These are phyloP conservation scores for Fusarium aywerte DNA, from an alignment of 2,329 filamentous ascomycete species.

Conservation along the genomic window DNA sequence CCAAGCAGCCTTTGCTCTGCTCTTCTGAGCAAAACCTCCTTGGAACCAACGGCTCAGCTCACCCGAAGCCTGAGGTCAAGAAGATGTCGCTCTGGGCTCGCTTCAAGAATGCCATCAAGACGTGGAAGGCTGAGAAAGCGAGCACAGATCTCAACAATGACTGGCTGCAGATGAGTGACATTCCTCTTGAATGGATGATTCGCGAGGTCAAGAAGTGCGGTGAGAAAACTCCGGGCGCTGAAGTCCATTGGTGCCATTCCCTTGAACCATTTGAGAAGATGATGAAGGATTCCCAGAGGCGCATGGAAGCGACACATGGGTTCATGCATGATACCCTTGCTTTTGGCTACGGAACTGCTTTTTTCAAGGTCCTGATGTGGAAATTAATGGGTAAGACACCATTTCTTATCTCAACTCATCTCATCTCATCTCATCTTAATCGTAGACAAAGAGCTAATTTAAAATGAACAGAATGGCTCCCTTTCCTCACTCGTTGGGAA, in stretches of 20 bases:
- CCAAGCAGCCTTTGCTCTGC: not conserved
- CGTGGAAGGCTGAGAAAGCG: conserved; percentile 48
- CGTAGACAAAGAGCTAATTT: not conserved
- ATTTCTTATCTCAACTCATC: not conserved
- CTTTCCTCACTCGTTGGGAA: conserved; percentile 56
- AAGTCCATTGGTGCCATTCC: conserved; percentile 52
- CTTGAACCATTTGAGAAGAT: conserved; percentile 49
- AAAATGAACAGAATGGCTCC: conserved; percentile 50
- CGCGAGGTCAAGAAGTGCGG: conserved; percentile 57
- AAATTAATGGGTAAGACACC: conserved; percentile 55
- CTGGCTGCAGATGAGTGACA: conserved; percentile 59
- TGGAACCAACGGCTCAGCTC: not conserved
- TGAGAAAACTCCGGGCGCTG: conserved; percentile 44
- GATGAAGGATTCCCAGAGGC: conserved; percentile 46
- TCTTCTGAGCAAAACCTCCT: not conserved
- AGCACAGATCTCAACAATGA: conserved; percentile 49
- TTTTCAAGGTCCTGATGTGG: conserved; percentile 56
- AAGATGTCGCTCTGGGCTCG: conserved; percentile 50
- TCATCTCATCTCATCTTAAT: not conserved
- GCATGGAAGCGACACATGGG: conserved; percentile 48
- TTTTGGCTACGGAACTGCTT: conserved; percentile 52
- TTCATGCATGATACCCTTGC: conserved; percentile 54
- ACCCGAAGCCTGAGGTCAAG: conserved; percentile 18
- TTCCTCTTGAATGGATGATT: conserved; percentile 65
- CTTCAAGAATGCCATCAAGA: conserved; percentile 52